Conservation (phyloP, 2,329 filamentous ascomycete genomes). For the Microdochium nivale region DNA sequence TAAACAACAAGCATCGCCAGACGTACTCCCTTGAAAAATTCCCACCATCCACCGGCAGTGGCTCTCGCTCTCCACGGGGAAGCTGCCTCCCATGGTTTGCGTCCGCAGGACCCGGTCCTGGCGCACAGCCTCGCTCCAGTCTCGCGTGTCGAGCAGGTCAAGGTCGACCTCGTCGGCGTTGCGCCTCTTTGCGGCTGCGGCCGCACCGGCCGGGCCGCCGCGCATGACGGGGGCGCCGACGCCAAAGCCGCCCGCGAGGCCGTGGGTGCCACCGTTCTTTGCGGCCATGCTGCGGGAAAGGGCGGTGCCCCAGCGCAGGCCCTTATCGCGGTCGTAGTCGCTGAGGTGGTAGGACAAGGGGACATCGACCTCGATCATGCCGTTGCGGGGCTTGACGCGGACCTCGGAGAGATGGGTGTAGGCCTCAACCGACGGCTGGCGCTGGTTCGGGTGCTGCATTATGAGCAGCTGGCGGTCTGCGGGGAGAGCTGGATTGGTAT, state of each 20-base stretch:
- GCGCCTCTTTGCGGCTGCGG: constrained; percentile 25
- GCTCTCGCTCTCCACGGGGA: constrained; percentile 58
- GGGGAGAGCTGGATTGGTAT: constrained; percentile 66
- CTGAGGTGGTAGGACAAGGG: constrained; percentile 58
- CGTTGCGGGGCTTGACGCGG: constrained; percentile 72
- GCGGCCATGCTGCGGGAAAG: constrained; percentile 51
- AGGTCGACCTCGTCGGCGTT: constrained; percentile 24
- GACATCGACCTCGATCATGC: constrained; percentile 89
- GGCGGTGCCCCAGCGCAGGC: constrained; percentile 72
- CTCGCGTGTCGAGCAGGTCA: constrained; percentile 36
- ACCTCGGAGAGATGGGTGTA: constrained; percentile 64
- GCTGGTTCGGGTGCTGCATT: constrained; percentile 80
- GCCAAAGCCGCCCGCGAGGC: constrained; percentile 66
- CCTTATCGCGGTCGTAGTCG: constrained; percentile 79
- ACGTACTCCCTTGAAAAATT: constrained; percentile 74
- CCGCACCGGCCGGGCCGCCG: constrained; percentile 20
- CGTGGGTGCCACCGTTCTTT: constrained; percentile 58
- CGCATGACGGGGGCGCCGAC: constrained; percentile 38
- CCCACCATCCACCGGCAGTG: constrained; percentile 74
- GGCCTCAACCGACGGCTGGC: constrained; percentile 37
- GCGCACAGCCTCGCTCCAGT: constrained; percentile 60
- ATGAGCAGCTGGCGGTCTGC: constrained; percentile 61
- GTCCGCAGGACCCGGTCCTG: constrained; percentile 66
- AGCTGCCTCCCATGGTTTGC: constrained; percentile 80
- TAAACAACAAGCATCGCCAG: neutral